These are phyloP conservation scores for Camellia japonica DNA, from an alignment of 148 eudicot species.

Conservation along the genomic window DNA sequence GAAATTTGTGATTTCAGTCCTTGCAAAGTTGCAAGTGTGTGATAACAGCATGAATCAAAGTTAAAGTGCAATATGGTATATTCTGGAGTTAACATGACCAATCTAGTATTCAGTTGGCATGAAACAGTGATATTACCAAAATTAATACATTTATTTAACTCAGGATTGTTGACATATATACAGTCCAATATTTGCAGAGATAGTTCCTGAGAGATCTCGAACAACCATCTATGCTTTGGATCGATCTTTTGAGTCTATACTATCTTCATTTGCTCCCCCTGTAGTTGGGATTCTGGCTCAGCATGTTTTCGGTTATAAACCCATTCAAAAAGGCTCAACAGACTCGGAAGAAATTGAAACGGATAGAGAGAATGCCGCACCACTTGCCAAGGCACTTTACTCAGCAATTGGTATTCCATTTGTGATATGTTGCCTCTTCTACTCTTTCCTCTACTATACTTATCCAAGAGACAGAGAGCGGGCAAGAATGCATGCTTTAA, in stretches of 20 bases:
- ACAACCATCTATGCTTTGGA: slow-evolving; percentile 91
- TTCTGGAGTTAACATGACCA: background rate
- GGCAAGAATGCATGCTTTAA: slow-evolving; percentile 62
- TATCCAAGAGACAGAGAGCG: slow-evolving; percentile 86
- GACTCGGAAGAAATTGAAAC: slow-evolving; percentile 31
- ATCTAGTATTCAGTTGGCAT: background rate
- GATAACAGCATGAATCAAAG: background rate
- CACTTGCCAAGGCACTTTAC: slow-evolving; percentile 88
- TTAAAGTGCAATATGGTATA: too few relatives aligned
- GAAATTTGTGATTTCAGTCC: background rate
- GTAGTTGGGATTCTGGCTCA: slow-evolving; percentile 82
- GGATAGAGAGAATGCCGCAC: slow-evolving; percentile 66
- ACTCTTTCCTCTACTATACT: slow-evolving; percentile 77
- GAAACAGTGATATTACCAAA: background rate
- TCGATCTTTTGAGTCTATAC: slow-evolving; percentile 79
- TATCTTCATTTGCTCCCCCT: slow-evolving; percentile 93
- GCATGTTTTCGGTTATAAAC: slow-evolving; percentile 71
- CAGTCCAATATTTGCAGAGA: slow-evolving; percentile 98
- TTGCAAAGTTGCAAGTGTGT: too few relatives aligned
- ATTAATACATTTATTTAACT: background rate
- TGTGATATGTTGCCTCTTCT: slow-evolving; percentile 57
- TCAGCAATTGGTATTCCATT: slow-evolving; percentile 66
- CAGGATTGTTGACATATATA: slow-evolving; percentile 21
- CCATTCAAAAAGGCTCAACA: slow-evolving; percentile 58
- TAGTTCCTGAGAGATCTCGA: slow-evolving; percentile 83